Evolutionary conservation across 129 eudicot species (phyloP), one percentile per base, ranked within the genome.

Genomic region (Arctium minus): DNA sequence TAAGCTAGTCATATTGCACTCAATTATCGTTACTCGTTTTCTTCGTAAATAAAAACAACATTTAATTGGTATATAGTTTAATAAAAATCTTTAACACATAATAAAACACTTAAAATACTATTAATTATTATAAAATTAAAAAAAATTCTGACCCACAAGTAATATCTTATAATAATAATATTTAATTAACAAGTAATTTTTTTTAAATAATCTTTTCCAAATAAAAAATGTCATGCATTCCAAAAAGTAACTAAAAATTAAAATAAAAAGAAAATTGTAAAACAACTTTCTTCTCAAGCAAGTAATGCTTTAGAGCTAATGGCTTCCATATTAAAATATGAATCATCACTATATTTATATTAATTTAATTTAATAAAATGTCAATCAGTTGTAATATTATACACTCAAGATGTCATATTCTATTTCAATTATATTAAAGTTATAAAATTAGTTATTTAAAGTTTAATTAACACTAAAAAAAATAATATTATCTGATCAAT

Each of bases 241-340:
- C 2, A 56, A 56, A 56, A 56, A 15, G 65, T 5, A 56, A 15
- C 1, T 4, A 17, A 56, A 53, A 56, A 56, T 15, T 1, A 50
- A 50, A 56, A 56, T 12, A 3, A 53, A 53, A 3, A 50, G 3
- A 17, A 0, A 22, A 22, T 22, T 22, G 15, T 65, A 22, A 4
- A 22, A 70, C 17, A 73, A 18, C 78, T 72, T 36, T 73, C 74
- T 74, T 81, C 79, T 39, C 29, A n/a, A 73, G 18, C 44, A 81
- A 81, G 72, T 56, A 81, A 80, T 38, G 80, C 53, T n/a, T 11
- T 22, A 15, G 64, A 60, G 71, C 31, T 44, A 73, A 81, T 81
- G 75, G 6, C 36, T 29, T 68, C 33, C 11, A 68, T 22, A 68
- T 22, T 7, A 29, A 68, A 68, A 68, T 22, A 29, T 22, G 33